Conservation (phyloP, 768 basidiomycete species). For the Mycena epipterygia region DNA sequence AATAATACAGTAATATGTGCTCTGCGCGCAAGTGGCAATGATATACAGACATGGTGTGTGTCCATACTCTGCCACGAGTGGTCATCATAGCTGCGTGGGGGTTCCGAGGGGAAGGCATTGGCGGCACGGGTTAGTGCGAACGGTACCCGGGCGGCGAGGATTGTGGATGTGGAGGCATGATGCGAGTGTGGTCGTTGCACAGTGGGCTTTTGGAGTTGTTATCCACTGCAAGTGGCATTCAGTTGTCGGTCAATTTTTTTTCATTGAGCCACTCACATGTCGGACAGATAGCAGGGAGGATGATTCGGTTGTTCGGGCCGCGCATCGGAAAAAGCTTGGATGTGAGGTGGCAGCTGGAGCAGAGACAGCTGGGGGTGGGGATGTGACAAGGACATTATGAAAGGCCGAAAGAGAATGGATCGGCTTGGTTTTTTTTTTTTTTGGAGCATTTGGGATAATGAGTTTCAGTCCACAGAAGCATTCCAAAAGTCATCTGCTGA, state of each 20-base stretch:
- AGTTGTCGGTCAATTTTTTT: conserved; percentile 3
- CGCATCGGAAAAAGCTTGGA: conserved; percentile 34
- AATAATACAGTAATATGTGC: too few species aligned
- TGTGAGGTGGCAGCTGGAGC: conserved; percentile 35
- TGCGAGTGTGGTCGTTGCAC: conserved; percentile 23
- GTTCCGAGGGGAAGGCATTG: conserved; percentile 4
- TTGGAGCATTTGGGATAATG: too few species aligned
- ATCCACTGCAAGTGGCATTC: background rate
- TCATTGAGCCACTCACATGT: conserved; percentile 13
- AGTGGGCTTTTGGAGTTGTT: conserved; percentile 14
- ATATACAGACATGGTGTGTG: conserved; percentile 5
- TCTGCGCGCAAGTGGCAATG: background rate
- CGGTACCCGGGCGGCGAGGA: conserved; percentile 32
- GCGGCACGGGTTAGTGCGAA: conserved; percentile 5
- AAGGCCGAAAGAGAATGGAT: background rate
- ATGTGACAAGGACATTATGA: conserved; percentile 21
- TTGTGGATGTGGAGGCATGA: conserved; percentile 31
- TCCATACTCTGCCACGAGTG: background rate
- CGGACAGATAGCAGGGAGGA: conserved; percentile 31
- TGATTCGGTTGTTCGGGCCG: conserved; percentile 31
- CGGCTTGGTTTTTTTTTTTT: conserved; percentile 6
- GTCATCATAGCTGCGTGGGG: background rate
- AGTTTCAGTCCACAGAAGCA: too few species aligned
- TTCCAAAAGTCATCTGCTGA: too few species aligned
- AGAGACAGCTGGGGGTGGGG: conserved; percentile 28